Evolutionary conservation across 140 eudicot species (phyloP).

Genomic region (Anethum foeniculum): DNA sequence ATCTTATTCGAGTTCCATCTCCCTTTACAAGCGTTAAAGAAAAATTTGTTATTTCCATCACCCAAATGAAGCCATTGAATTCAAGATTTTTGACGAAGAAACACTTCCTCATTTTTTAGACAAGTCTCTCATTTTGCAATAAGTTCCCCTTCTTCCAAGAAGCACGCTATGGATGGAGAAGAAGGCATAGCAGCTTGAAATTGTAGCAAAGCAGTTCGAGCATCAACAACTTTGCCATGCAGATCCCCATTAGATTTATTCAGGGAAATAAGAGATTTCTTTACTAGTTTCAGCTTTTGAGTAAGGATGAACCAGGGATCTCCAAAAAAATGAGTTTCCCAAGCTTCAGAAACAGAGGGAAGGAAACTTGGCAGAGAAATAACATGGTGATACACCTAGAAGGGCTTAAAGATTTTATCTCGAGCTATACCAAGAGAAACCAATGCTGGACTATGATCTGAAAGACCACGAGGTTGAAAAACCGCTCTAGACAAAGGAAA

Average conservation of each 20-base stretch:
- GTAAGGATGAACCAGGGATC: not conserved
- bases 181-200: not conserved
- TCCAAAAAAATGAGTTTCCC: not conserved
- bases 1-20: no score
- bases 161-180: not conserved
- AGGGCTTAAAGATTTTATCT: fast-evolving
- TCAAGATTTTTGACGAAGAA: not conserved
- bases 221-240: not conserved
- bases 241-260: not conserved
- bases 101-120: not conserved
- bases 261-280: not conserved
- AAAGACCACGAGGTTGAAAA: no score
- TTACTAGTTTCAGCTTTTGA: not conserved
- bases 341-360: fast-evolving
- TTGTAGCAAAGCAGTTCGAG: fast-evolving
- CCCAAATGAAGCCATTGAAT: not conserved
- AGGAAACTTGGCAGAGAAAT: not conserved
- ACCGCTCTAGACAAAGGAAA: no score
- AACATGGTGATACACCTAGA: not conserved
- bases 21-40: no score
- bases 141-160: not conserved
- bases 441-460: not conserved
- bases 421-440: not conserved
- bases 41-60: not conserved
- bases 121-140: fast-evolving